These are phyloP conservation scores for Aspergillus panamensis DNA, from an alignment of 495 filamentous ascomycete species.

Conservation along the genomic window DNA sequence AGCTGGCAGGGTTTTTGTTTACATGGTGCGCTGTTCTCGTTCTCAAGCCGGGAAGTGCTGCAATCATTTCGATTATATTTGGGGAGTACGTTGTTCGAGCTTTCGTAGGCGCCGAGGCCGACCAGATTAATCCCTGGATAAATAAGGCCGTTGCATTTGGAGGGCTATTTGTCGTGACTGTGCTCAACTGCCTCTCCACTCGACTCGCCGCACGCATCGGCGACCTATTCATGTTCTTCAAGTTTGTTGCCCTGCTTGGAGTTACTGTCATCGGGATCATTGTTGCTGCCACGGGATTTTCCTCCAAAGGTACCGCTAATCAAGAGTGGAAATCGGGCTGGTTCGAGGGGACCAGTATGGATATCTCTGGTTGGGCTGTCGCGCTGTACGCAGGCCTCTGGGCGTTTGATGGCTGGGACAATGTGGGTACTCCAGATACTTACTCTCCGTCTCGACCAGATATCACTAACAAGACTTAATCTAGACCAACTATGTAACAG, in stretches of 20 bases:
- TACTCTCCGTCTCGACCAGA: not conserved
- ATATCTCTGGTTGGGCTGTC: slow-evolving; percentile 80
- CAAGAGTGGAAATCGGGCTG: slow-evolving; percentile 87
- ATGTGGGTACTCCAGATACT: slow-evolving; percentile 55
- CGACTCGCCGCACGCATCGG: slow-evolving; percentile 78
- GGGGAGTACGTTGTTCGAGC: slow-evolving; percentile 93
- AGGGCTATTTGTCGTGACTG: slow-evolving; percentile 70
- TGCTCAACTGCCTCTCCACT: slow-evolving; percentile 87
- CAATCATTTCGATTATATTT: slow-evolving; percentile 96
- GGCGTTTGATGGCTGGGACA: slow-evolving; percentile 99
- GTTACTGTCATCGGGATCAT: slow-evolving; percentile 87
- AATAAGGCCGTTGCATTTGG: slow-evolving; percentile 83
- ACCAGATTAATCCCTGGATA: slow-evolving; percentile 75
- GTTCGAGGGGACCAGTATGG: slow-evolving; percentile 83
- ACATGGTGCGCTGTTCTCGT: slow-evolving; percentile 95
- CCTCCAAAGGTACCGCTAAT: slow-evolving; percentile 69
- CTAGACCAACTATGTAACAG: slow-evolving; percentile 94
- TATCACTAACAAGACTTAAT: too few species aligned
- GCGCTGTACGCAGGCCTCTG: slow-evolving; percentile 93
- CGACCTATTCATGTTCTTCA: slow-evolving; percentile 93
- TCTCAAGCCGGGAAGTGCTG: slow-evolving; percentile 85
- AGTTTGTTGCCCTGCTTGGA: slow-evolving; percentile 83
- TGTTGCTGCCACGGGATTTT: slow-evolving; percentile 81
- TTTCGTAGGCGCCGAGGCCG: slow-evolving; percentile 73
- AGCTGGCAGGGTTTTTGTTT: slow-evolving; percentile 86